Evolutionary conservation across 176 grass and related monocot genomes (phyloP), one percentile per base, ranked within the genome.

Genomic region (Poa annua): DNA sequence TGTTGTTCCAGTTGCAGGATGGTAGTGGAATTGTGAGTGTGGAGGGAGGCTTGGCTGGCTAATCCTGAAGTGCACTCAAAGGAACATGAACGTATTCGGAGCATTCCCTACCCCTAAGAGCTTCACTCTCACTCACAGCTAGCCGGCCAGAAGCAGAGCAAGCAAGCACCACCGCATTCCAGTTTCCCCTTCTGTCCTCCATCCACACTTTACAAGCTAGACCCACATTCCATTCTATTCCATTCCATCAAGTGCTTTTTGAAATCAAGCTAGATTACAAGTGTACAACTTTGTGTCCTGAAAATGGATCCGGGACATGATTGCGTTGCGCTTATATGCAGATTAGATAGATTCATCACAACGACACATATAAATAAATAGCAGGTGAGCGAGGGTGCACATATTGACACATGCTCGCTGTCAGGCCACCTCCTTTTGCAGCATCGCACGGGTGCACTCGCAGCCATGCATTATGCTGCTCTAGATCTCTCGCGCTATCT

Each of bases 21-120:
- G 35, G 35, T 36, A 36, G 88, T 74, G 84, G 5, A 41, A 41
- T 41, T 6, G 38, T 41, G 38, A 41, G 38, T 41, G 38, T 41
- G 41, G 51, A 60, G 54, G n/a, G 24, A 14, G 13, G 16, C 3
- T 10, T 6, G 36, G 29, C 29, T 29, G 61, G 6, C 3, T 69
- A 82, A 75, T 65, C 83, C 71, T 94, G 86, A 90, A 91, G 92
- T 94, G 88, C 83, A 94, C 92, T 94, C 92, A 91, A 94, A 94
- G 92, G 75, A 79, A 93, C 77, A 88, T 71, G 70, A 24, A 35
- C 3, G 32, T 11, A 2, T 69, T 66, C n/a, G n/a, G n/a, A n/a
- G 33, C 63, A 66, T 66, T 66, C 63, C 63, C 3, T 54, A 7
- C 77, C 66, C 48, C n/a, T 44, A 78, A 42, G 62, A 81, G 49